phyloP scores from a whole-genome alignment of 169 alveolate genomes.

The Plasmodium berghei region DNA sequence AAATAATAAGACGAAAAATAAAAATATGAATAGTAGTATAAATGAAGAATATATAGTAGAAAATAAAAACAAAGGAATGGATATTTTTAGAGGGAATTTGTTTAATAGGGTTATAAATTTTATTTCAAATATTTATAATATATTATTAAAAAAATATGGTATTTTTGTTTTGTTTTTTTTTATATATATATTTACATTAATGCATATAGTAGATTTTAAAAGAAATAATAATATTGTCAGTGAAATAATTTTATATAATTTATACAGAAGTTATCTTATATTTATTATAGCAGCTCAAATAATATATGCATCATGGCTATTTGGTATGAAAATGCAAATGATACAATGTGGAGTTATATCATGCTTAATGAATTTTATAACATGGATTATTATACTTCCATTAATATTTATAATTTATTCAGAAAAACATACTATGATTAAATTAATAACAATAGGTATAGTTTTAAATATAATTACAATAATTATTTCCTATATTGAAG shows the following conservation, averaged over 20 bases:
- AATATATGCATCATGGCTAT: slow-evolving; percentile 64
- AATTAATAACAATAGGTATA: slow-evolving; percentile 15
- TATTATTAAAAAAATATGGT: slow-evolving; percentile 37
- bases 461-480: slow-evolving; percentile 24
- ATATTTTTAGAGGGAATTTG: too few relatives aligned
- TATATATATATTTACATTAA: slow-evolving; percentile 32
- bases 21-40: not conserved
- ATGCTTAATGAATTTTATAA: slow-evolving; percentile 17
- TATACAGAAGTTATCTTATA: slow-evolving; percentile 57
- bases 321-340: slow-evolving; percentile 53
- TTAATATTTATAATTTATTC: slow-evolving; percentile 7
- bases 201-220: slow-evolving; percentile 49
- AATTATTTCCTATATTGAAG: slow-evolving; percentile 29
- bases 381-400: slow-evolving; percentile 60
- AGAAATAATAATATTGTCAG: slow-evolving; percentile 66
- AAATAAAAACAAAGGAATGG: not conserved
- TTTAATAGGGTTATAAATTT: not conserved
- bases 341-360: slow-evolving; percentile 53
- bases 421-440: slow-evolving; percentile 4
- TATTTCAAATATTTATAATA: not conserved
- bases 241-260: slow-evolving; percentile 52
- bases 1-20: not conserved
- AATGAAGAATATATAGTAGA: not conserved
- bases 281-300: slow-evolving; percentile 34
- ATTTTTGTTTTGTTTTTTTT: slow-evolving; percentile 25